Percentiles rank a stretch among this genome's conserved stretches.
Evolutionary conservation across 2,329 filamentous ascomycete genomes (phyloP).

Genomic region (Ceratocystis smalleyi): DNA sequence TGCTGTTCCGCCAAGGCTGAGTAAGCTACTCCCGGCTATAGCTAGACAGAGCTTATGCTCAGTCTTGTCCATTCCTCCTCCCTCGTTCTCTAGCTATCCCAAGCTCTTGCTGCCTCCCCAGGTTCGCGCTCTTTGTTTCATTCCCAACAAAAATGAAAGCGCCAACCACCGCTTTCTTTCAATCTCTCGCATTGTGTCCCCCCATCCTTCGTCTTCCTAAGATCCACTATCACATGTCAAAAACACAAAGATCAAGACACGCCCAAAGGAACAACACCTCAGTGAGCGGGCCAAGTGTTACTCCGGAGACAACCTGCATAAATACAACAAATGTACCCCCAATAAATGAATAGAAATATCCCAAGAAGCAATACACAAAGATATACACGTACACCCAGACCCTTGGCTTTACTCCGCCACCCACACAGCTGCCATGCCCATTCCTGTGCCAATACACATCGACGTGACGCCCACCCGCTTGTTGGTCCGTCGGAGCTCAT

Average conservation of each 20-base stretch:
- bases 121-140: too few species aligned
- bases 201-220: neutral
- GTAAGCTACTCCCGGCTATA: too few species aligned
- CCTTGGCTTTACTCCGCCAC: slow-evolving; percentile 57
- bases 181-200: neutral
- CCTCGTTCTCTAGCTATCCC: too few species aligned
- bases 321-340: neutral
- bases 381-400: neutral
- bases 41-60: too few species aligned
- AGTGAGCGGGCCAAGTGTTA: too few species aligned
- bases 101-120: too few species aligned
- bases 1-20: too few species aligned
- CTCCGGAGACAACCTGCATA: neutral
- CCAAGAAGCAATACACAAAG: neutral
- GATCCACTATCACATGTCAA: slow-evolving; percentile 16
- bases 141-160: too few species aligned
- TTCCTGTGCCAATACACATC: slow-evolving; percentile 94
- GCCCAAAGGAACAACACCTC: too few species aligned
- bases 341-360: neutral
- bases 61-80: too few species aligned
- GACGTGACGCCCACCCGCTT: slow-evolving; percentile 81
- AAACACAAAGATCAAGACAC: neutral
- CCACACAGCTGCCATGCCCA: slow-evolving; percentile 97
- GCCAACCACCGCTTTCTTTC: neutral
- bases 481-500: slow-evolving; percentile 70